Evolutionary conservation across 1,284 basidiomycete species (phyloP).

Genomic region (Pyrrhoderma lamaoense): DNA sequence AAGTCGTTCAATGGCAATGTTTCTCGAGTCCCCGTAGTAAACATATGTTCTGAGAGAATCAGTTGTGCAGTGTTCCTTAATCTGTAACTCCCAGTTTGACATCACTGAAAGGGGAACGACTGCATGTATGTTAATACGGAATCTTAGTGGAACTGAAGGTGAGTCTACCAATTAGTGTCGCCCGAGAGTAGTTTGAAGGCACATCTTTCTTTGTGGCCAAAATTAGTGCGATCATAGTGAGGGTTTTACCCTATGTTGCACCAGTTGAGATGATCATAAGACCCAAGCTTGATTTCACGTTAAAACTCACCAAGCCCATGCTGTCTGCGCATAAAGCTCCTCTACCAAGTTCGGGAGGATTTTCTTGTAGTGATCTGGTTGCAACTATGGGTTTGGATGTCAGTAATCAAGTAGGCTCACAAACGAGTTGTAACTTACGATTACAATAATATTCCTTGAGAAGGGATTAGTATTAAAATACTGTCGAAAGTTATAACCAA

Average conservation of each 20-base stretch:
- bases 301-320: constrained; percentile 59
- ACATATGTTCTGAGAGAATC: constrained; percentile 51
- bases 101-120: constrained; percentile 83
- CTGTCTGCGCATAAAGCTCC: constrained; percentile 85
- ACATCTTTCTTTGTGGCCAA: constrained; percentile 66
- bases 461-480: not conserved
- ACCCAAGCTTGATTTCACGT: constrained; percentile 6
- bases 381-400: constrained; percentile 51
- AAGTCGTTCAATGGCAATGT: constrained; percentile 52
- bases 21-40: constrained; percentile 63
- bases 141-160: no score
- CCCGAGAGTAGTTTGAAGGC: constrained; percentile 46
- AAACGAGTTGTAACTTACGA: constrained; percentile 32
- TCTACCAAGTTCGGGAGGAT: constrained; percentile 60
- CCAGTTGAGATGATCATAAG: constrained; percentile 9
- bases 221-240: constrained; percentile 74
- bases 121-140: constrained; percentile 27
- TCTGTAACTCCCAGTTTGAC: constrained; percentile 89
- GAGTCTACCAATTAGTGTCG: constrained; percentile 67
- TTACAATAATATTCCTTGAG: constrained; percentile 58
- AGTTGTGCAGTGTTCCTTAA: constrained; percentile 64
- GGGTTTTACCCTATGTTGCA: constrained; percentile 63
- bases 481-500: not conserved
- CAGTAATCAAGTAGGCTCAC: not conserved
- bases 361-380: constrained; percentile 68